Conservation (phyloP, 2,329 filamentous ascomycete species). For the Cadophora malorum region DNA sequence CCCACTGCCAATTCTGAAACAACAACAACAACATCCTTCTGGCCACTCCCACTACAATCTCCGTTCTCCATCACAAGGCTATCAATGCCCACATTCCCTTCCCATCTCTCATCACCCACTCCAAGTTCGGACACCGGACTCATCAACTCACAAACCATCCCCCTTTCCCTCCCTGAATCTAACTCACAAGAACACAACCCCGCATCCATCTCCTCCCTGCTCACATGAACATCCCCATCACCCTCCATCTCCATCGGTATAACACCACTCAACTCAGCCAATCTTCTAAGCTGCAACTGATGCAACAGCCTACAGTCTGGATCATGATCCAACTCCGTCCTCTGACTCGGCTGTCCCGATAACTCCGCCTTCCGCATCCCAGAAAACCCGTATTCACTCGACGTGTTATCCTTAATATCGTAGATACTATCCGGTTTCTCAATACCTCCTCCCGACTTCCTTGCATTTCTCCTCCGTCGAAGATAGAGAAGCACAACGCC, state of each 20-base stretch:
- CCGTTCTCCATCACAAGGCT: not conserved
- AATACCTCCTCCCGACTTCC: not conserved
- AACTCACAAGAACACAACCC: too few species aligned
- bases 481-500: not conserved
- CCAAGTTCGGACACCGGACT: conserved; percentile 8
- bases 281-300: conserved; percentile 1
- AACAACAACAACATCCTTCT: not conserved
- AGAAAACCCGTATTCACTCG: not conserved
- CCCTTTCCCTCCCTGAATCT: not conserved
- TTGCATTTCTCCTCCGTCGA: not conserved
- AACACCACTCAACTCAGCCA: not conserved
- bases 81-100: too few species aligned
- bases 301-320: not conserved
- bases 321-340: conserved; percentile 12
- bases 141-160: not conserved
- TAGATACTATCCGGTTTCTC: not conserved
- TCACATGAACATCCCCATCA: too few species aligned
- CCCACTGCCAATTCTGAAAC: not conserved
- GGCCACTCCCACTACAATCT: too few species aligned
- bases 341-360: not conserved
- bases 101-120: not conserved
- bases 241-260: not conserved
- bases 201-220: too few species aligned
- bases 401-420: not conserved
- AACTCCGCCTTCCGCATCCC: not conserved